Percentiles rank a stretch among this genome's conserved stretches.
Evolutionary conservation across 345 rosid species (phyloP).

Genomic region (Populus nigra): DNA sequence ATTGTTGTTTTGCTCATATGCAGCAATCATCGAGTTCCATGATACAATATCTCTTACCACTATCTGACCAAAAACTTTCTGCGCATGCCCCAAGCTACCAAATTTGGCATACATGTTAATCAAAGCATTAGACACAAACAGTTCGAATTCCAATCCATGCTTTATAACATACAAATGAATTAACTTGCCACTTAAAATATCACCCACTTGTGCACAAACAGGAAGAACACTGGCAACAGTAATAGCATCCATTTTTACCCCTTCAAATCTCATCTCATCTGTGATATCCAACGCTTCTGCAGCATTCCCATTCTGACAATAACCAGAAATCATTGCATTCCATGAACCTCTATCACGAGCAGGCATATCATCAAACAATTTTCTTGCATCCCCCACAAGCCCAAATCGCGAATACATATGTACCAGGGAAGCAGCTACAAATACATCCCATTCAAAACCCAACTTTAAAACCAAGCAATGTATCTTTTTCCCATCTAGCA

Average conservation of each 20-base stretch:
- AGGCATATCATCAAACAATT: slow-evolving; percentile 56
- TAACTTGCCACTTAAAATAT: slow-evolving; percentile 56
- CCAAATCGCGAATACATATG: slow-evolving; percentile 79
- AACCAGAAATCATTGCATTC: slow-evolving; percentile 89
- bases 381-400: slow-evolving; percentile 42
- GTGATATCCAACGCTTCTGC: slow-evolving; percentile 56
- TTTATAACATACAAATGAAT: slow-evolving; percentile 50
- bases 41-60: slow-evolving; percentile 57
- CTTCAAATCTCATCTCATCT: slow-evolving; percentile 62
- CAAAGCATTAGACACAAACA: slow-evolving; percentile 67
- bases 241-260: slow-evolving; percentile 63
- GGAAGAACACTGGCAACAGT: slow-evolving; percentile 64
- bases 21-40: slow-evolving; percentile 84
- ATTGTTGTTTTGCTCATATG: slow-evolving; percentile 51
- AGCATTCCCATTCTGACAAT: slow-evolving; percentile 62
- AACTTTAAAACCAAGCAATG: slow-evolving; percentile 62
- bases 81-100: slow-evolving; percentile 55
- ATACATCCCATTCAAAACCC: slow-evolving; percentile 61
- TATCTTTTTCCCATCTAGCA: slow-evolving; percentile 57
- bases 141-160: slow-evolving; percentile 45
- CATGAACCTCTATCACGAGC: slow-evolving; percentile 62
- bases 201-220: slow-evolving; percentile 68
- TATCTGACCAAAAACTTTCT: slow-evolving; percentile 51
- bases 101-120: slow-evolving; percentile 84
- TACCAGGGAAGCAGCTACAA: slow-evolving; percentile 61